These are phyloP conservation scores for Coemansia sp. DNA, from an alignment of 192 early-diverging fungal genomes.

Conservation along the genomic window DNA sequence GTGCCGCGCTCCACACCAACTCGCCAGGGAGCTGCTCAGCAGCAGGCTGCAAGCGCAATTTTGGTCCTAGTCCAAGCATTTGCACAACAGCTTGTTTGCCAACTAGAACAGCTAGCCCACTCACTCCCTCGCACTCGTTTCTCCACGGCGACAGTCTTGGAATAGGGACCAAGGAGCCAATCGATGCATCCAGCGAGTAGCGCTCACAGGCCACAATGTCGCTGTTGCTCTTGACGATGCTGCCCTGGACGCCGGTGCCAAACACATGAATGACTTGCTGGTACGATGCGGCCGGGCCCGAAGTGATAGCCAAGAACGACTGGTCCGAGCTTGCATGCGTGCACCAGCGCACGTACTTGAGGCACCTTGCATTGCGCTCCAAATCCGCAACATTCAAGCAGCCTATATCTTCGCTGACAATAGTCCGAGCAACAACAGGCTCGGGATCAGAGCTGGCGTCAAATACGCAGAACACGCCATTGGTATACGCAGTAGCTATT, in stretches of 20 bases:
- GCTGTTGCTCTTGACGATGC: slow-evolving; percentile 9
- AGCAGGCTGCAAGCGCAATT: slow-evolving; percentile 6
- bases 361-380: slow-evolving; percentile 13
- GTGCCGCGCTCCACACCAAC: slow-evolving; percentile 22
- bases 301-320: slow-evolving; percentile 37
- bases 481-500: slow-evolving; percentile 25
- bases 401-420: slow-evolving; percentile 7
- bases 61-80: slow-evolving; percentile 9
- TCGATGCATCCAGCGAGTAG: slow-evolving; percentile 1
- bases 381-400: background rate
- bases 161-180: slow-evolving; percentile 14
- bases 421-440: slow-evolving; percentile 22
- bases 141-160: slow-evolving; percentile 30
- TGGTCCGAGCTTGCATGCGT: slow-evolving; percentile 16
- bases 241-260: slow-evolving; percentile 2
- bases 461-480: slow-evolving; percentile 40
- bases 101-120: slow-evolving; percentile 5
- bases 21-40: slow-evolving; percentile 21
- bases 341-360: slow-evolving; percentile 37
- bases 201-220: slow-evolving; percentile 10
- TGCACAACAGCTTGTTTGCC: slow-evolving; percentile 12
- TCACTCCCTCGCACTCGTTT: slow-evolving; percentile 25
- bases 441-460: background rate
- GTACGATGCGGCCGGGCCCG: slow-evolving; percentile 12
- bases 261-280: slow-evolving; percentile 23